Base-by-base conservation (phyloP, 805 yeast genomes). In the Metschnikowia henanensis region DNA sequence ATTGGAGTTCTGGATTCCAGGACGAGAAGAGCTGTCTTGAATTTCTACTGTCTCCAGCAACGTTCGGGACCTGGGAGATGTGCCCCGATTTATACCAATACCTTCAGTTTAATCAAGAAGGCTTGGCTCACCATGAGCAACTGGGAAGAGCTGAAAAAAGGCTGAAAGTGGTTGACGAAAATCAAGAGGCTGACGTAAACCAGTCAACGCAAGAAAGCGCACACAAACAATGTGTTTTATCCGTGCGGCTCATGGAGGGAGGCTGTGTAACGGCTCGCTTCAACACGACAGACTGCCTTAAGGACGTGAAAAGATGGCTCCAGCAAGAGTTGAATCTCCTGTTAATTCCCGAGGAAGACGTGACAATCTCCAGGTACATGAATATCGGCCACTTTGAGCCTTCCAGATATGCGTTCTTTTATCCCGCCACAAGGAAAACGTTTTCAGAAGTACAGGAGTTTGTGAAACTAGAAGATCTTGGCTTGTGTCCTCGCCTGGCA, bases 401-500 rank as follows among this genome's bases (percentile, higher is more conserved):
- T 5, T 77, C 84, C 0, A 57, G 59, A 33, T 69, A 64, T 47
- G 68, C 60, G 2, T 70, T 71, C 48, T 69, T 63, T 45, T 52
- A 62, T 32, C 74, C 75, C 5, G 54, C 54, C 2, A 89, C 84
- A 47, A 66, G 81, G 2, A 76, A 73, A 4, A 76, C 79, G 0
- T 71, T 55, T 41, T 45, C 61, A 10, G 67, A 64, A 22, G 85
- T 84, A 38, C 92, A 89, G 53, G 72, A 73, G 43, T 64, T 55
- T 34, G 53, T 65, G 46, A 64, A 80, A 3, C 66, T 90, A 30
- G 59, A 59, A 19, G 75, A 70, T 3, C 66, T 90, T 43, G 81
- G 79, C 19, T 66, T 90, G 39, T 73, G 78, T 13, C 91, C 92
- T 2, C 72, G 95, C 45, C 83, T 95, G 9, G 87, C 85, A 0